Evolutionary conservation across 306 rosid genomes (phyloP).

Genomic region (Cucumis melo): DNA sequence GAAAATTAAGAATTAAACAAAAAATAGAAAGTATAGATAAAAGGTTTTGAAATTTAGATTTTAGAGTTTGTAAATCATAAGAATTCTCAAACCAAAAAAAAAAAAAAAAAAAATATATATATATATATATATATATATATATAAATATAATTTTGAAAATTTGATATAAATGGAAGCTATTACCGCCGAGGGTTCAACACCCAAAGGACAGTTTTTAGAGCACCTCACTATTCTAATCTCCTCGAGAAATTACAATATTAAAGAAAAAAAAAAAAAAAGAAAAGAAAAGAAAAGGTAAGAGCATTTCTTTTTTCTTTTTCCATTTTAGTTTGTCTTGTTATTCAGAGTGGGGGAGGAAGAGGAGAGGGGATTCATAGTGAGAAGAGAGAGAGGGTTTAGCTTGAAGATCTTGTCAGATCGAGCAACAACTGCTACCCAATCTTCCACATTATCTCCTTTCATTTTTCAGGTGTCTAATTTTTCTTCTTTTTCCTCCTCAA

Average conservation of each 20-base stretch:
- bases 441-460: background rate
- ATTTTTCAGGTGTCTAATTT: background rate
- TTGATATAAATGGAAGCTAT: constrained; percentile 3
- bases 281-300: background rate
- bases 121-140: too few relatives aligned
- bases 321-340: constrained; percentile 1
- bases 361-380: background rate
- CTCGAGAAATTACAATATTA: background rate
- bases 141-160: too few relatives aligned
- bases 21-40: too few relatives aligned
- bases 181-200: background rate
- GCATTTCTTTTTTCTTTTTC: background rate
- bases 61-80: too few relatives aligned
- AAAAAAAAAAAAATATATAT: too few relatives aligned
- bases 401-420: constrained; percentile 9
- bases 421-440: background rate
- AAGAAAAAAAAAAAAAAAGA: background rate
- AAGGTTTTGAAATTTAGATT: too few relatives aligned
- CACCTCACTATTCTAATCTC: background rate
- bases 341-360: constrained; percentile 1
- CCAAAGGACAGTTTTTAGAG: background rate
- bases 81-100: too few relatives aligned
- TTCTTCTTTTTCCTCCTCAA: background rate
- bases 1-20: too few relatives aligned
- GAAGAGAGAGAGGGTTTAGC: background rate